Base-by-base conservation (phyloP, 441 rosid genomes). In the Theobroma grandiflorum region DNA sequence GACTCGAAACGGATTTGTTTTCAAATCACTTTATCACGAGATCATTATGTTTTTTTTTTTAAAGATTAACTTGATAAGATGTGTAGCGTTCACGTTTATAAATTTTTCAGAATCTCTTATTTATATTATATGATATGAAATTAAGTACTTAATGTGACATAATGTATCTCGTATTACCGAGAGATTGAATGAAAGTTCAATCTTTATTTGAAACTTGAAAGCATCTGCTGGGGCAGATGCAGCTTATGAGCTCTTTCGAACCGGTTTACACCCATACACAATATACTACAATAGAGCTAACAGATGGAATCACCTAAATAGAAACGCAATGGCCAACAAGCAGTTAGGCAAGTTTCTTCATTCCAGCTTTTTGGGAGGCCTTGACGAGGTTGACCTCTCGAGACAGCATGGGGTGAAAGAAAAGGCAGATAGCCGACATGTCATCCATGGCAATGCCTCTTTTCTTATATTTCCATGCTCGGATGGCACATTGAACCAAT, bases 401-500 rank as follows among this genome's bases (percentile, higher is more conserved):
- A 18, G 78, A 33, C 4, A 75, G 65, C 33, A 59, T 61, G 61
- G 84, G 69, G 79, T 87, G 91, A 74, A 94, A 91, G 91, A 93
- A 96, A 84, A 93, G 95, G 83, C 98, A 96, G 47, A 93, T 88
- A 68, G 90, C 99, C 50, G 99, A 94, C 59, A 94, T 90, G 81
- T 96, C 99, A 83, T 94, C 98, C 89, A 89, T 87, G 47, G 95
- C 97, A 3, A 90, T 82, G 74, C 92, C 93, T 66, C 84, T 85
- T 82, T 84, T 93, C 90, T 90, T 94, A 52, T 71, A 84, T 85
- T 90, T 94, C 98, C 98, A 96, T 22, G 93, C 94, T 0, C 81
- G 85, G 70, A 73, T 87, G 2, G 98, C 99, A 45, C 83, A 83
- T 83, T 96, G 85, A 70, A 93, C 97, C 74, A 96, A 81, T 76